Base-by-base conservation (phyloP, 129 eudicot genomes). In the Solidago caesia region DNA sequence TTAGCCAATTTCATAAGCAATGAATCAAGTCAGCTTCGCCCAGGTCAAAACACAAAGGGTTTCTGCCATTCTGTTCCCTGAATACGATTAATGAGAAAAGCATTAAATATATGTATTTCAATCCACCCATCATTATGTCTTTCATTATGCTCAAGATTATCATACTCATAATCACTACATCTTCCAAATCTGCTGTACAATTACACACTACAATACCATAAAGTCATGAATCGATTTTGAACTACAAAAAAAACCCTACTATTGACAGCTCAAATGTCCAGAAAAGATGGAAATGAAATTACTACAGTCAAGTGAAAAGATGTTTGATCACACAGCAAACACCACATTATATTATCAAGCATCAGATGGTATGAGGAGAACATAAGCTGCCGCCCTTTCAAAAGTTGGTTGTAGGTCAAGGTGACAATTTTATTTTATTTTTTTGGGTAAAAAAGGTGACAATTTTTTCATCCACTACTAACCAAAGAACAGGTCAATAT, bases 21-120 rank as follows among this genome's bases (percentile, higher is more conserved):
- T 76, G 84, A 78, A 78, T 79, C 79, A 79, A 82, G 78, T 76
- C 85, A 49, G 80, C 88, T 86, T 89, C 87, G 77, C 81, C 87
- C 83, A 76, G 85, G 80, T 82, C 80, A 85, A 76, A 86, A 80
- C 79, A 79, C 88, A 87, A 73, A 82, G 73, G 79, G 77, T 78
- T 80, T 74, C 83, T 77, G 82, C 78, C 77, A 58, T 75, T 73
- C 85, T 84, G 94, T 79, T 82, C 78, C 89, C 93, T 85, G 90
- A 86, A 75, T 76, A 80, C 57, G 80, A 81, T 82, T 65, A 70
- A 72, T 72, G 46, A 68, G 51, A 65, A 79, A 82, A 78, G 79
- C 83, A 72, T 69, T 86, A 79, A 89, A 82, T 25, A 43, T 59
- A 69, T 67, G 67, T 58, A 56, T 41, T 39, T 48, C 67, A 39